Evolutionary conservation across 2,329 filamentous ascomycete species (phyloP), one percentile per base, ranked within the genome.

Genomic region (Dactylellina parvicollis): DNA sequence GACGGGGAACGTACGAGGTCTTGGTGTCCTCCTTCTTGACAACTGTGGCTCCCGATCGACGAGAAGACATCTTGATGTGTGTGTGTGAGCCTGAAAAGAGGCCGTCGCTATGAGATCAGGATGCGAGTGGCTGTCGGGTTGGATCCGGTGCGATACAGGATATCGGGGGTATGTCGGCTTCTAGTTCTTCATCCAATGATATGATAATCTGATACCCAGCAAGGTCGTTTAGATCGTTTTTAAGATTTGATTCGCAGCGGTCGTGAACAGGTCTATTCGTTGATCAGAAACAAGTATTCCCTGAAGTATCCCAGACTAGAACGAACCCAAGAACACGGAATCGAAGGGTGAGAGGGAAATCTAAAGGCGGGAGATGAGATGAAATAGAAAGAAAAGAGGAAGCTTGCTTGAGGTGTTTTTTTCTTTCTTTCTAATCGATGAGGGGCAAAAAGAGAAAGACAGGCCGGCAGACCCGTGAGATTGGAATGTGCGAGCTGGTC

Each of bases 11-110:
- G 34, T 55, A 73, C 69, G 69, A 55, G 26, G 60, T 47, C 54
- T 72, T 72, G 30, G 42, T 34, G 24, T 72, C 66, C 38, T 73
- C 69, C 54, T 73, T 73, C 54, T 73, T 73, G 36, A 66, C 47
- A 28, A 73, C 54, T 30, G 69, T 40, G 18, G 55, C 50, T 55
- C 60, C 69, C 56, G 69, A 73, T 56, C 69, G 56, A 22, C 60
- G 60, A 52, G 69, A 66, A 54, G 69, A 66, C 69, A 73, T 73
- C 26, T 44, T 65, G 67, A 20, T 38, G 12, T 34, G 20, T 32
- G 9, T 26, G 12, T 46, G 14, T 47, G 40, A 20, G 16, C 22
- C 22, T 24, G 34, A 20, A 30, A 32, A 18, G 28, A 44, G 49
- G 34, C 32, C 34, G 49, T 66, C 50, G 61, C 30, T 61, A 61